Conservation (phyloP, 2,329 filamentous ascomycete genomes). For the Aureobasidium lini region DNA sequence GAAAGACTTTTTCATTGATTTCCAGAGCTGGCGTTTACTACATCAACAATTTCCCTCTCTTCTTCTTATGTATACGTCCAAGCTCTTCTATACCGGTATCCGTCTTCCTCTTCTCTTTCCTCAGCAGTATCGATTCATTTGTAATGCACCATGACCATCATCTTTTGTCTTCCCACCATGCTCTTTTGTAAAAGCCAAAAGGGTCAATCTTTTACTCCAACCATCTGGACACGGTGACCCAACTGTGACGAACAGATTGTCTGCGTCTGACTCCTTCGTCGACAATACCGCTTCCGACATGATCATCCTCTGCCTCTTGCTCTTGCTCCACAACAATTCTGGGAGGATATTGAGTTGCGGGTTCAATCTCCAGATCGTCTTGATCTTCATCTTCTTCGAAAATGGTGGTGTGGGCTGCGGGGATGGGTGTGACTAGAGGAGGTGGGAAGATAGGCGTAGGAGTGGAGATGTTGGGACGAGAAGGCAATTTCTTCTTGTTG, state of each 20-base stretch:
- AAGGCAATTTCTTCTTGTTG: no score
- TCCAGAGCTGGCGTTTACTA: no score
- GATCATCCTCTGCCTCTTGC: not conserved
- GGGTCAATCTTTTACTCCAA: not conserved
- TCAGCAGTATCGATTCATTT: no score
- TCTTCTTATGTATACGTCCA: no score
- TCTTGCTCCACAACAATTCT: not conserved
- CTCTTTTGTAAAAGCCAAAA: not conserved
- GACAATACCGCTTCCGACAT: no score
- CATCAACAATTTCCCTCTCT: no score
- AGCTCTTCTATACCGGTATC: no score
- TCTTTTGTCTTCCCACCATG: not conserved
- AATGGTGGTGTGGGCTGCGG: not conserved
- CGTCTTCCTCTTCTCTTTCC: no score
- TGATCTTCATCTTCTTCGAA: not conserved
- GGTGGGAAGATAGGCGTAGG: not conserved
- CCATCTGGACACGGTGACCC: constrained; percentile 8
- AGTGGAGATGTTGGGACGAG: not conserved
- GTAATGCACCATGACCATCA: not conserved
- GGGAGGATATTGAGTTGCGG: not conserved
- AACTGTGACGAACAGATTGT: not conserved
- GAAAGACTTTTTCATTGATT: no score
- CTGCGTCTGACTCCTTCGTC: not conserved
- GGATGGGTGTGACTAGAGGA: not conserved
- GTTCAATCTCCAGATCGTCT: not conserved